Conservation (phyloP, 306 rosid species). For the Adenanthera pavonina region DNA sequence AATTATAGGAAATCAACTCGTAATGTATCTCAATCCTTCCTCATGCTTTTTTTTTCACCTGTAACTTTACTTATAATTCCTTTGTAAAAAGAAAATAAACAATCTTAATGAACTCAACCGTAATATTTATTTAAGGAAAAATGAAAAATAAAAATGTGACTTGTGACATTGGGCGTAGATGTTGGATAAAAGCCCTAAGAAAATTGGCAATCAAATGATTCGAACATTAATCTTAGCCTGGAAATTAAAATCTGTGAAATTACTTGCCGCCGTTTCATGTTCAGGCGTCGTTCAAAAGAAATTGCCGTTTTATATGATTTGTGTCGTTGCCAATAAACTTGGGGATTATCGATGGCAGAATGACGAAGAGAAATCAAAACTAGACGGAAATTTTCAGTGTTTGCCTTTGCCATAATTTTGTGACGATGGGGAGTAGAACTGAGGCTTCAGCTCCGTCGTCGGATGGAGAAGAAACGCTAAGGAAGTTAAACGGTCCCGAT, state of each 20-base stretch:
- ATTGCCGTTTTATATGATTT: not conserved
- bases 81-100: not conserved
- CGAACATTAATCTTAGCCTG: not conserved
- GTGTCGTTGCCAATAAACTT: not conserved
- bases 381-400: not conserved
- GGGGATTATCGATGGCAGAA: not conserved
- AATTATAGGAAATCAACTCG: too few relatives aligned
- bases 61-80: too few relatives aligned
- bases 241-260: not conserved
- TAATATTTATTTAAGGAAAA: not conserved
- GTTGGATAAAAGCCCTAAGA: not conserved
- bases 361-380: not conserved
- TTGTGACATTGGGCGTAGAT: not conserved
- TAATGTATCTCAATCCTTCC: not conserved
- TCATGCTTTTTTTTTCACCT: not conserved
- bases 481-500: constrained; percentile 30
- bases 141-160: not conserved
- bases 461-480: constrained; percentile 5
- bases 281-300: not conserved
- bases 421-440: constrained; percentile 23
- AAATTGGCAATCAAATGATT: too few relatives aligned
- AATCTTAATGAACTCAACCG: not conserved
- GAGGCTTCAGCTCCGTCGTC: constrained; percentile 35
- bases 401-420: not conserved
- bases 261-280: not conserved